Percentiles rank a stretch among this genome's conserved stretches.
phyloP scores from a whole-genome alignment of 2,329 filamentous ascomycete genomes.

The Endoconidiophora polonica region DNA sequence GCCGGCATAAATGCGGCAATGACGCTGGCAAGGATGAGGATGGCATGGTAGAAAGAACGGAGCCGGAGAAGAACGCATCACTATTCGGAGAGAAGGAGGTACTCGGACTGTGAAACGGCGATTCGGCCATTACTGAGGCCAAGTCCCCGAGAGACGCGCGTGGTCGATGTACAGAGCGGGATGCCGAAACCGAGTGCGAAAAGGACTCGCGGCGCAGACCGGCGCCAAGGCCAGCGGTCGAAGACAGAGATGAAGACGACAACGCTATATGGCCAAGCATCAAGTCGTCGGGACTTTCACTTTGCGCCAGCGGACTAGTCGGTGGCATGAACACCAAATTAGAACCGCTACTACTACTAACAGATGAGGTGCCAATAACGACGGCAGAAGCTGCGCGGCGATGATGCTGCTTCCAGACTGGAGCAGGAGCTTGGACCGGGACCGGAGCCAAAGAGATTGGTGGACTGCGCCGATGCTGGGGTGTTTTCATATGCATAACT shows the following conservation, averaged over 20 bases:
- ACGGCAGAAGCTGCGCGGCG: constrained; percentile 11
- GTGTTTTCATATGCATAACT: too few species aligned
- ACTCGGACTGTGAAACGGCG: too few species aligned
- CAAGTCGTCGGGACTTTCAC: constrained; percentile 62
- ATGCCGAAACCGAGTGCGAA: constrained; percentile 51
- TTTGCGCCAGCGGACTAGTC: constrained; percentile 82
- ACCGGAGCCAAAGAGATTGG: too few species aligned
- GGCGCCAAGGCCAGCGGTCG: neutral
- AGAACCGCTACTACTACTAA: neutral
- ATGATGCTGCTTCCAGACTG: too few species aligned
- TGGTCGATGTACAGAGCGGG: constrained; percentile 46
- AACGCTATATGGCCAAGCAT: neutral
- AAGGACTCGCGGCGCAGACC: constrained; percentile 24
- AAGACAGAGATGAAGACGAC: constrained; percentile 25
- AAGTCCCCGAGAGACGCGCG: constrained; percentile 18
- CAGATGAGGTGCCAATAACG: neutral
- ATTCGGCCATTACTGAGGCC: too few species aligned
- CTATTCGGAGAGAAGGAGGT: too few species aligned
- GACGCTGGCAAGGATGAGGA: constrained; percentile 34
- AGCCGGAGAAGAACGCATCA: too few species aligned
- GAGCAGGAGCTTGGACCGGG: too few species aligned
- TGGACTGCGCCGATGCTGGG: too few species aligned
- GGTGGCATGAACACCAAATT: constrained; percentile 54
- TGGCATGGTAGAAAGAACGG: constrained; percentile 24
- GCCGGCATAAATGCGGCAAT: constrained; percentile 58